These are phyloP conservation scores for Clavulina sp. DNA, from an alignment of 768 basidiomycete genomes.

Conservation along the genomic window DNA sequence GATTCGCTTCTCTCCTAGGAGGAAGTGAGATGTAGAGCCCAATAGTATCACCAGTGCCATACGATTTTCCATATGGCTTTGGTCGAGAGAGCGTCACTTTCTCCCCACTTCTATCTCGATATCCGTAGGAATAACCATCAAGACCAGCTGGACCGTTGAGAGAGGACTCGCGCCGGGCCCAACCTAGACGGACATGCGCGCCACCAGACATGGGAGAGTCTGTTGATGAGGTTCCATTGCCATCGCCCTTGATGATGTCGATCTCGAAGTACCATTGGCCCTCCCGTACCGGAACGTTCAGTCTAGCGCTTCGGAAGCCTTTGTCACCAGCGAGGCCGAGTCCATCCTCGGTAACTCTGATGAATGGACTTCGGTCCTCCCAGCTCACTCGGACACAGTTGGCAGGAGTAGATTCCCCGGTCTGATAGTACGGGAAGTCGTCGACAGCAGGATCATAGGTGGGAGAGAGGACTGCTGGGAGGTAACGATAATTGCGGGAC, in stretches of 20 bases:
- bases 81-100: conserved; percentile 74
- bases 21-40: conserved; percentile 91
- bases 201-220: conserved; percentile 27
- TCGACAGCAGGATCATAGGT: conserved; percentile 3
- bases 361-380: conserved; percentile 77
- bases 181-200: conserved; percentile 77
- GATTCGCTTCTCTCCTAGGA: conserved; percentile 35
- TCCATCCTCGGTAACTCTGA: conserved; percentile 66
- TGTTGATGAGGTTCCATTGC: conserved; percentile 33
- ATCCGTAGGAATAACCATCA: conserved; percentile 85
- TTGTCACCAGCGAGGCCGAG: conserved; percentile 60
- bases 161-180: conserved; percentile 84
- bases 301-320: conserved; percentile 79
- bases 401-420: conserved; percentile 63
- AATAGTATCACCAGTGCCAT: conserved; percentile 69
- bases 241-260: conserved; percentile 56
- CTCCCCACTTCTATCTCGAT: conserved; percentile 83
- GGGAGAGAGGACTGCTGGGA: conserved; percentile 7
- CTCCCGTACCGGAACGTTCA: conserved; percentile 75
- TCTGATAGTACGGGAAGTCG: conserved; percentile 38
- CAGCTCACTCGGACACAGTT: conserved; percentile 54
- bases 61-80: conserved; percentile 55
- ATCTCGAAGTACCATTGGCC: conserved; percentile 95
- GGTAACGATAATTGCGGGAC: conserved; percentile 18
- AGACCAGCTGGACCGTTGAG: conserved; percentile 84